These are phyloP conservation scores for Plantago lanceolata DNA, from an alignment of 305 asterid genomes.

Conservation along the genomic window DNA sequence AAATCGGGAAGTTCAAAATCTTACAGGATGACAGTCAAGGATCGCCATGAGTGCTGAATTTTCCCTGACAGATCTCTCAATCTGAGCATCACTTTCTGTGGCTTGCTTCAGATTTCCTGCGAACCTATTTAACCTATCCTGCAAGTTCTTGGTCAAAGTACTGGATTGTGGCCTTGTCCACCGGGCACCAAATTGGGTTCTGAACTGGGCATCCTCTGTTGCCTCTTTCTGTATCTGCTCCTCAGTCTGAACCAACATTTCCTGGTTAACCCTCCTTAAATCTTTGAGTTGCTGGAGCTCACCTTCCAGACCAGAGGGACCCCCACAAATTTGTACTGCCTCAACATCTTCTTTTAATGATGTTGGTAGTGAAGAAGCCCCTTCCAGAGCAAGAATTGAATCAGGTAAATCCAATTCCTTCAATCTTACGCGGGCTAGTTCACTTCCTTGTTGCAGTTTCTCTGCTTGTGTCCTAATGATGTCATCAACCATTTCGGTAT, in stretches of 20 bases:
- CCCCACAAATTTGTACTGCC: conserved; percentile 96
- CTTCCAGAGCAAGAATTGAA: conserved; percentile 88
- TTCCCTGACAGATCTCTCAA: conserved; percentile 94
- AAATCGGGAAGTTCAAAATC: conserved; percentile 25
- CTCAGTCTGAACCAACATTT: conserved; percentile 79
- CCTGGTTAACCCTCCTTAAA: conserved; percentile 90
- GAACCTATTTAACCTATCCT: conserved; percentile 84
- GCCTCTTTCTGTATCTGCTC: conserved; percentile 95
- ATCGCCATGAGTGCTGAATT: conserved; percentile 77
- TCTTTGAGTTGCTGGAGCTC: conserved; percentile 89
- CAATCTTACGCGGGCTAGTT: conserved; percentile 88
- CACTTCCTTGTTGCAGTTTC: conserved; percentile 96
- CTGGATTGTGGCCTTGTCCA: conserved; percentile 98
- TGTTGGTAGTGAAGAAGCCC: conserved; percentile 57
- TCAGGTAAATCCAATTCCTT: conserved; percentile 97
- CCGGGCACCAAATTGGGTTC: conserved; percentile 87
- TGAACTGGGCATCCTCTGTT: conserved; percentile 78
- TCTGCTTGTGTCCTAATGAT: conserved; percentile 88
- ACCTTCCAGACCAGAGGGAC: conserved; percentile 84
- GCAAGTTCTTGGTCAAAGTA: conserved; percentile 81
- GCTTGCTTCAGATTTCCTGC: conserved; percentile 96
- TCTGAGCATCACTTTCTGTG: conserved; percentile 86
- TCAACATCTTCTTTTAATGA: conserved; percentile 76
- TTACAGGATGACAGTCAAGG: conserved; percentile 85
- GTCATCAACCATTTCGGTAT: conserved; percentile 93